Evolutionary conservation across 257 asterid genomes (phyloP).

Genomic region (Nyctanthes arbortristis): DNA sequence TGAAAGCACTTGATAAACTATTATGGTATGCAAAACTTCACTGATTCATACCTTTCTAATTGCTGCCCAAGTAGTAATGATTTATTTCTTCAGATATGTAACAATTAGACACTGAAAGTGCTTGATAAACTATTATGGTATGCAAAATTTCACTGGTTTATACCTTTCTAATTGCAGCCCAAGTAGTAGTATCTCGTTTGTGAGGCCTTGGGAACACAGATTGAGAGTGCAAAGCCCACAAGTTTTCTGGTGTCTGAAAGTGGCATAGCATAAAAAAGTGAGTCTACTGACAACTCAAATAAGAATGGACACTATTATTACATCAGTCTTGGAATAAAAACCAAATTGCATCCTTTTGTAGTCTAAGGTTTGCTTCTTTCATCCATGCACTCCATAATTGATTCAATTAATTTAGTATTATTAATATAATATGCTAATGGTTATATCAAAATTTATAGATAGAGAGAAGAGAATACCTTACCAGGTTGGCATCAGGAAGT

Average conservation of each 20-base stretch:
- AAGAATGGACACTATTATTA: conserved; percentile 14
- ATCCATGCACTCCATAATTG: conserved; percentile 1
- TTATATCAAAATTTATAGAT: conserved; percentile 26
- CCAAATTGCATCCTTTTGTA: neutral
- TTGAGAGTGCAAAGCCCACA: conserved; percentile 89
- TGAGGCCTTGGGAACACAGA: conserved; percentile 89
- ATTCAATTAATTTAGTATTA: conserved; percentile 18
- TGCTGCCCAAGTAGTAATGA: conserved; percentile 67
- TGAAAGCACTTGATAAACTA: neutral
- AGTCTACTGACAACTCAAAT: conserved; percentile 30
- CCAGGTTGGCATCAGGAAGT: conserved; percentile 99
- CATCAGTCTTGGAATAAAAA: conserved; percentile 17
- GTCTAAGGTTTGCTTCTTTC: conserved; percentile 11
- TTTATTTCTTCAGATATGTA: neutral
- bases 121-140: conserved; percentile 1
- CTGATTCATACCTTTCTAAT: conserved; percentile 66
- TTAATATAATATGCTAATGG: neutral
- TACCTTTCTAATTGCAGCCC: conserved; percentile 91
- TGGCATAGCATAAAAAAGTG: conserved; percentile 24
- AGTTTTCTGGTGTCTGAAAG: conserved; percentile 87
- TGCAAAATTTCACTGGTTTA: conserved; percentile 4
- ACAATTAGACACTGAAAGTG: conserved; percentile 5
- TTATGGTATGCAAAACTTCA: conserved; percentile 9
- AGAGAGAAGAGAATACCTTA: conserved; percentile 79
- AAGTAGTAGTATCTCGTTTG: conserved; percentile 55